Evolutionary conservation across 768 basidiomycete species (phyloP), one percentile per base, ranked within the genome.

Genomic region (Suillus lakei): DNA sequence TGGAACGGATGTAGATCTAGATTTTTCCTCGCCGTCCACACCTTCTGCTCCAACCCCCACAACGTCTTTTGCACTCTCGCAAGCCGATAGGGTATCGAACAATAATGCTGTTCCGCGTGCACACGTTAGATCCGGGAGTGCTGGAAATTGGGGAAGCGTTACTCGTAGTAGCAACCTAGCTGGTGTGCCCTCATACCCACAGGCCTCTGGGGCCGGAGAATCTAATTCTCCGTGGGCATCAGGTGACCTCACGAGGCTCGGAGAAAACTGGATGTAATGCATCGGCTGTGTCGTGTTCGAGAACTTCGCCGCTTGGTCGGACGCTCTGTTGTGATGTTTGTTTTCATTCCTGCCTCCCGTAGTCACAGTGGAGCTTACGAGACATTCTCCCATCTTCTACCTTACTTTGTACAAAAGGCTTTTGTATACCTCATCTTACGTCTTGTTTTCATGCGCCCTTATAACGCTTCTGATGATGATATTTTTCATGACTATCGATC

Each of bases 61-160:
- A 13, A 71, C 86, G 62, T 78, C 83, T 23, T 78, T 75, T 71
- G 71, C 71, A 43, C 74, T 75, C 70, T 66, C 70, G 41, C 72
- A 64, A 65, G 82, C 80, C 48, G 82, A 77, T 60, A 84, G 81
- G 67, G 79, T 71, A 46, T 59, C 74, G 0, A 61, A 67, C 54
- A 78, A 74, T 69, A 76, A 79, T 51, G 74, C 64, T 58, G 70
- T 71, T 46, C 69, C 81, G 23, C 86, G 91, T 64, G 79, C 81
- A 34, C 87, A 90, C 43, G 86, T 87, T 65, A 88, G 92, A 66
- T 87, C 91, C 51, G 92, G 92, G 54, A 93, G 91, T 74, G 90
- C 89, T 32, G 91, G 91, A 38, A 93, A 92, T 73, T 93, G 92
- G 92, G 89, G 82, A 50, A 86, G 78, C 70, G 81, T 91, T 69